Percentiles rank a stretch among this genome's conserved stretches.
phyloP scores from a whole-genome alignment of 768 basidiomycete species.

The Leucosporidium yakuticum region DNA sequence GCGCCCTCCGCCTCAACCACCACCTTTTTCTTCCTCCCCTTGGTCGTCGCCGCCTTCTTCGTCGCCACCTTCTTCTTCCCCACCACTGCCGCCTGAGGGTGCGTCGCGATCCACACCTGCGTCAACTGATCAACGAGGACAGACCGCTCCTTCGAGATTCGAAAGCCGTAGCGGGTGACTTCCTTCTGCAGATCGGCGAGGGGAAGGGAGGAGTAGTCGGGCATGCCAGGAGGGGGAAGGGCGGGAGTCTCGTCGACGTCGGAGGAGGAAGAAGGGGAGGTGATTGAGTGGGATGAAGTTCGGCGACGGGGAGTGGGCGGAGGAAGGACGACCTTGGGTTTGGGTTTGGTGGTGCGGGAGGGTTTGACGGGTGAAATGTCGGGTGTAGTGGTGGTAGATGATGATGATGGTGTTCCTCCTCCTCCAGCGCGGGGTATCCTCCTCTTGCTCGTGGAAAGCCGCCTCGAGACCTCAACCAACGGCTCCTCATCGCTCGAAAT shows the following conservation, averaged over 20 bases:
- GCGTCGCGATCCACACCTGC: conserved; percentile 23
- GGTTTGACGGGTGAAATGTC: too few relatives aligned
- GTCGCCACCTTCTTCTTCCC: background rate
- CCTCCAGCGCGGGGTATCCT: too few relatives aligned
- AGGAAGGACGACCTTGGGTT: background rate
- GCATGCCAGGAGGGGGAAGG: conserved; percentile 1
- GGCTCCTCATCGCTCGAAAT: conserved; percentile 25
- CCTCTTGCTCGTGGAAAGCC: background rate
- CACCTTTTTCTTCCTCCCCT: conserved; percentile 6
- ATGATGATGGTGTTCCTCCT: too few relatives aligned
- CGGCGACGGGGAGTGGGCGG: background rate
- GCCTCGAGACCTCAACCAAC: background rate
- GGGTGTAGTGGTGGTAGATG: too few relatives aligned
- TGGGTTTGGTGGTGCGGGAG: too few relatives aligned
- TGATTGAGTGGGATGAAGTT: too few relatives aligned
- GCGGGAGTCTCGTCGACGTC: background rate
- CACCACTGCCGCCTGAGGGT: background rate
- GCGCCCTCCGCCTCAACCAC: conserved; percentile 5
- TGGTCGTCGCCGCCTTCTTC: background rate
- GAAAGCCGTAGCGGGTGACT: conserved; percentile 24
- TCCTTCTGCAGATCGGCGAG: conserved; percentile 22
- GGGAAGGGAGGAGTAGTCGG: conserved; percentile 10
- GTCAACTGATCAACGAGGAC: conserved; percentile 28
- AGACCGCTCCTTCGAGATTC: conserved; percentile 17
- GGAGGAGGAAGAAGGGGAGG: background rate